Evolutionary conservation across 768 basidiomycete genomes (phyloP), one percentile per base, ranked within the genome.

Genomic region (Hemileccinum rubropunctum): DNA sequence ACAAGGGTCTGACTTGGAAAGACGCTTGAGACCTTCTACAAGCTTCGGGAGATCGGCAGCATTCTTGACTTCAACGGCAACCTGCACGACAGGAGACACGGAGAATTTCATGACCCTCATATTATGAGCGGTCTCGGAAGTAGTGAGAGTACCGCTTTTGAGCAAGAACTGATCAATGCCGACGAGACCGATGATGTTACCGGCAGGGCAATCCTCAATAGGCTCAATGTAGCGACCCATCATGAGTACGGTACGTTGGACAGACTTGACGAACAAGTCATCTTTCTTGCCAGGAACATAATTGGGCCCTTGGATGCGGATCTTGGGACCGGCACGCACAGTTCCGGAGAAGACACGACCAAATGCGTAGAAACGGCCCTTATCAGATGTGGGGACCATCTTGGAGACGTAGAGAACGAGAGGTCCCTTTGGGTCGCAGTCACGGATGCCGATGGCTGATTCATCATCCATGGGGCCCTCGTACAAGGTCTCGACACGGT

Each of bases 51-150:
- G 82, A 81, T 99, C 97, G 52, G 91, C 83, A 51, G 97, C 93
- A 72, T 98, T 99, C 87, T 98, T 98, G 74, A 98, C 97, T 74
- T 99, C 97, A 62, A 99, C 97, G 58, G 97, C 92, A 66, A 98
- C 93, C 70, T 85, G 97, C 39, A 99, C 97, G 79, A 99, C 97
- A 60, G 97, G 97, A 27, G 97, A 98, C 49, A 99, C 97, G 71
- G 95, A 98, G 83, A 98, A 98, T 77, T 89, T 92, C 97, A 99
- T 99, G 73, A 99, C 94, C 78, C 79, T 92, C 94, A 99, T 97
- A 81, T 99, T 99, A 81, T 99, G 97, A 45, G 97, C 97, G 46
- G 94, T 97, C 76, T 98, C 97, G 42, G 93, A 93, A 53, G 91
- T 84, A 53, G 97, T 99, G 66, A 99, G 83, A 55, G 97, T 99